These are phyloP conservation scores for Ganoderma resinaceum DNA, from an alignment of 1,284 basidiomycete species.

Conservation along the genomic window DNA sequence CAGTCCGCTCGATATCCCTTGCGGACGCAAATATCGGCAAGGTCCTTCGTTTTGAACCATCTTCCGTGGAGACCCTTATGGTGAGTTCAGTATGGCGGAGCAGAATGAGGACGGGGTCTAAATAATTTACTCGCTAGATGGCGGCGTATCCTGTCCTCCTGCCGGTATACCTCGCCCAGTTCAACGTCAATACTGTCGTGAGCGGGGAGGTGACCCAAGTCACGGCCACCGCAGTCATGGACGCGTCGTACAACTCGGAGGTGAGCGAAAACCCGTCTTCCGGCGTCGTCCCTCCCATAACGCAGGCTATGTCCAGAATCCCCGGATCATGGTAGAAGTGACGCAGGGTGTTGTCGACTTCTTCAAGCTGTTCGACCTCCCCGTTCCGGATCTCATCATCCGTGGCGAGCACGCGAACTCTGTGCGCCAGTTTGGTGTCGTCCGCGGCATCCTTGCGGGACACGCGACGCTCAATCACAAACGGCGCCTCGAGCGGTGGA, in stretches of 20 bases:
- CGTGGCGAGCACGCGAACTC: not conserved
- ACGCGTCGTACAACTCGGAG: conserved; percentile 38
- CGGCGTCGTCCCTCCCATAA: not conserved
- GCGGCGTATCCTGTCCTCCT: conserved; percentile 52
- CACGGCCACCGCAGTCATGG: conserved; percentile 42
- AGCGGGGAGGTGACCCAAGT: conserved; percentile 16
- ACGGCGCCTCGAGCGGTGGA: conserved; percentile 14
- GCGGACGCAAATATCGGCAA: conserved; percentile 22
- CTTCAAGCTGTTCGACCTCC: not conserved
- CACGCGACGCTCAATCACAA: conserved; percentile 13
- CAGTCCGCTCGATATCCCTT: conserved; percentile 22
- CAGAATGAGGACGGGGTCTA: conserved; percentile 16
- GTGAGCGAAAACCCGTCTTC: conserved; percentile 31
- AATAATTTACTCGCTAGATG: conserved; percentile 35
- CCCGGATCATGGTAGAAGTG: conserved; percentile 16
- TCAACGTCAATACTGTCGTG: conserved; percentile 17
- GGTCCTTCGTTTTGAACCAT: conserved; percentile 41
- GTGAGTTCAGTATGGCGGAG: conserved; percentile 34
- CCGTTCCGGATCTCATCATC: conserved; percentile 9
- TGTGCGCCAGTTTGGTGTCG: conserved; percentile 5
- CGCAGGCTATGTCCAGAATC: not conserved
- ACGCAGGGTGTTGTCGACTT: not conserved
- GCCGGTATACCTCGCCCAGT: conserved; percentile 49
- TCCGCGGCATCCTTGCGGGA: conserved; percentile 12
- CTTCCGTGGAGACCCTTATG: conserved; percentile 40